Percentiles rank a stretch among this genome's conserved stretches.
These are phyloP conservation scores for Theileria equi DNA, from an alignment of 169 alveolate genomes.

Conservation along the genomic window DNA sequence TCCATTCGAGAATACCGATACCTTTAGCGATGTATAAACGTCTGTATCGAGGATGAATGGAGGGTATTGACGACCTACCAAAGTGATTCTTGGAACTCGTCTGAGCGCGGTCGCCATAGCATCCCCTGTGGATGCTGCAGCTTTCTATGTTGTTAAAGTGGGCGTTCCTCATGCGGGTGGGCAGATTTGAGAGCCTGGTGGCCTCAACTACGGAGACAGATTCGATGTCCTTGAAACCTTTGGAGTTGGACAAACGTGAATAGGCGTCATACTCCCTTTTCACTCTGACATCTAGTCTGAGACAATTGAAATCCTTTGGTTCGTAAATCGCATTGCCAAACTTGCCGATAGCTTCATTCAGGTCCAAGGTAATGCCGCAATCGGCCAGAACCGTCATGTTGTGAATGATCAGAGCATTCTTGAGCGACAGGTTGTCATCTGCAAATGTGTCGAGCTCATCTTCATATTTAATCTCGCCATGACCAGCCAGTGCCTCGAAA, in stretches of 20 bases:
- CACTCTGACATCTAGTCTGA: conserved; percentile 69
- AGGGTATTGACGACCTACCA: no score
- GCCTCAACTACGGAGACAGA: conserved; percentile 17
- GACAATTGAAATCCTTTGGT: conserved; percentile 72
- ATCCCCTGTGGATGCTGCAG: neutral
- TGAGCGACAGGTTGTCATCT: neutral
- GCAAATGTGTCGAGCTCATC: neutral
- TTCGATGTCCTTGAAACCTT: conserved; percentile 23
- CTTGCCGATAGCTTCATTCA: conserved; percentile 30
- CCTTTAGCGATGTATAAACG: conserved; percentile 63
- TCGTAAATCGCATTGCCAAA: conserved; percentile 67
- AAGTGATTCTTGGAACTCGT: no score
- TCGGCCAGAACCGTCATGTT: conserved; percentile 68
- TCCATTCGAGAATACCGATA: conserved; percentile 73
- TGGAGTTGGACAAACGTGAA: conserved; percentile 10
- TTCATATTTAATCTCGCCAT: neutral
- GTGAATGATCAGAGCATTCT: conserved; percentile 63
- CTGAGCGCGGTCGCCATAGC: neutral
- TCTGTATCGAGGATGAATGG: no score
- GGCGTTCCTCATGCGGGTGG: neutral
- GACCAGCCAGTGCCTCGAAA: no score
- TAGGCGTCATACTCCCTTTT: neutral
- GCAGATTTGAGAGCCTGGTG: neutral
- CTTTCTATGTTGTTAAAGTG: neutral
- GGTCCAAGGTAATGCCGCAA: conserved; percentile 60